These are phyloP conservation scores for Linnemannia exigua DNA, from an alignment of 192 early-diverging fungal species.

Conservation along the genomic window DNA sequence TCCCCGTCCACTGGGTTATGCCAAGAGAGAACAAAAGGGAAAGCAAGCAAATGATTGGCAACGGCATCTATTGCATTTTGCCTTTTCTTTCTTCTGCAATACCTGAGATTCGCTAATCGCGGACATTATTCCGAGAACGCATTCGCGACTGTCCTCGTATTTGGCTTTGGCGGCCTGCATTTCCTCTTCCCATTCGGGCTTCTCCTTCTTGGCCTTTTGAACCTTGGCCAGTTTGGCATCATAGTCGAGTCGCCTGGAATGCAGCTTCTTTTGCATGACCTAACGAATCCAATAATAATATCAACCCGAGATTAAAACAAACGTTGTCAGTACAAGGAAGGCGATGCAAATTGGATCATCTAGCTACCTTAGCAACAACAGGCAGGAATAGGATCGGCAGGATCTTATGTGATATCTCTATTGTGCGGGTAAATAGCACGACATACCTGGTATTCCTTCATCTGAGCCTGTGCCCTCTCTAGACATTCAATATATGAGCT, in stretches of 20 bases:
- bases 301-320: constrained; percentile 56
- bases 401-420: neutral
- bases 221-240: constrained; percentile 90
- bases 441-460: constrained; percentile 34
- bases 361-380: neutral
- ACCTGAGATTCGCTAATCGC: constrained; percentile 85
- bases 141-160: constrained; percentile 90
- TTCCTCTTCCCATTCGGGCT: constrained; percentile 89
- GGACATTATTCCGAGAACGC: constrained; percentile 83
- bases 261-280: constrained; percentile 85
- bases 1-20: neutral
- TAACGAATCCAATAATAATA: constrained; percentile 38
- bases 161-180: constrained; percentile 86
- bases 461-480: constrained; percentile 24
- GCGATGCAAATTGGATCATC: neutral
- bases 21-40: neutral
- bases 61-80: constrained; percentile 1
- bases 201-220: constrained; percentile 91
- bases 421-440: neutral
- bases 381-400: neutral
- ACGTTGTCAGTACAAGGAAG: neutral
- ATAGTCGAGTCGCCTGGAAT: constrained; percentile 90
- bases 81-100: constrained; percentile 24
- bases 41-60: neutral
- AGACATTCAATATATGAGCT: constrained; percentile 26